Percentiles rank a stretch among this genome's conserved stretches.
Evolutionary conservation across 148 eudicot species (phyloP).

Genomic region (Vaccinium darrowii): DNA sequence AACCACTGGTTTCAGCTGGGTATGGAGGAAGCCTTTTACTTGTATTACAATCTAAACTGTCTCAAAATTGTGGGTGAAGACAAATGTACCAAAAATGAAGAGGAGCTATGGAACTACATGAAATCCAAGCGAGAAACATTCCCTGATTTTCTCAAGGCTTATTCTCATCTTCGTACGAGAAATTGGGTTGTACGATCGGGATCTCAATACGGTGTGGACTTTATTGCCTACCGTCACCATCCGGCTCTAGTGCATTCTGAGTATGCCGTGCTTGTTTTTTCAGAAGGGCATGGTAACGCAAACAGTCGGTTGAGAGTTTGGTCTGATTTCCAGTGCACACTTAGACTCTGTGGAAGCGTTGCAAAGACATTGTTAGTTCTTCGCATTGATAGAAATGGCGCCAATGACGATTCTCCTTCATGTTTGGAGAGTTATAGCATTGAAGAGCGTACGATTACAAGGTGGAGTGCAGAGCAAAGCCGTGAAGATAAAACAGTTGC

Average conservation of each 20-base stretch:
- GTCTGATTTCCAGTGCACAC: conserved; percentile 72
- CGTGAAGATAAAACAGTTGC: conserved; percentile 38
- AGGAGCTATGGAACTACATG: conserved; percentile 61
- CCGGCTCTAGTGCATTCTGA: conserved; percentile 80
- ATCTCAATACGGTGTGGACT: conserved; percentile 76
- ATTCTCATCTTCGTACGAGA: conserved; percentile 57
- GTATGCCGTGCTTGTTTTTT: conserved; percentile 63
- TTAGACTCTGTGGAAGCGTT: conserved; percentile 76
- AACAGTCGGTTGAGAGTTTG: conserved; percentile 55
- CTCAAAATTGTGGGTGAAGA: conserved; percentile 44
- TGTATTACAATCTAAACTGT: conserved; percentile 50
- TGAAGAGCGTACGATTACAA: conserved; percentile 48
- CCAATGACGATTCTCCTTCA: conserved; percentile 23
- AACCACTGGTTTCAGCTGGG: conserved; percentile 66
- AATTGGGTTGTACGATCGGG: conserved; percentile 83
- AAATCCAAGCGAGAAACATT: conserved; percentile 38
- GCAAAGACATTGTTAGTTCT: conserved; percentile 73
- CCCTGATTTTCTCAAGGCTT: conserved; percentile 50
- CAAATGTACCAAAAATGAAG: conserved; percentile 24
- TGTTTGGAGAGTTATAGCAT: conserved; percentile 44
- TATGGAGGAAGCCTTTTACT: conserved; percentile 66
- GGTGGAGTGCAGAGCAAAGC: conserved; percentile 68
- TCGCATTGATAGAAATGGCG: conserved; percentile 26
- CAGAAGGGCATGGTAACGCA: conserved; percentile 17
- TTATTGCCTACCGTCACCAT: conserved; percentile 79